Base-by-base conservation (phyloP, 148 eudicot genomes). In the Chenopodium suecicum region DNA sequence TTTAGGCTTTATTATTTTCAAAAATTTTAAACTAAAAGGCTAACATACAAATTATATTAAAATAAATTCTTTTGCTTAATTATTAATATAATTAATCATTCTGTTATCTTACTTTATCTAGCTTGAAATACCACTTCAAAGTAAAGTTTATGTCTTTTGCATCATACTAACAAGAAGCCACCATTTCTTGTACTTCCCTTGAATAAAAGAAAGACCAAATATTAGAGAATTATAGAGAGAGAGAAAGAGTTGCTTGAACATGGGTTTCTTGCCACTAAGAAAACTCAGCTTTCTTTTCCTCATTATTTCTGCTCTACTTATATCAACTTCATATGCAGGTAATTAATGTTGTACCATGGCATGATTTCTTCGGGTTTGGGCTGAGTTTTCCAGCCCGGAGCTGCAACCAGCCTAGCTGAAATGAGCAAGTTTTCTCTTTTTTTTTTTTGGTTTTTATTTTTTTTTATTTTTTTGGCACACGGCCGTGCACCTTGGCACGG, bases 241-340 rank as follows among this genome's bases (percentile, higher is more conserved):
- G 10, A 74, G 82, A 82, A 8, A 20, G 27, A 31, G n/a, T 77
- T 32, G 34, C 14, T 32, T 78, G 83, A 85, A 85, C 74, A 91
- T 91, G 93, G 91, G 81, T 37, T 73, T 80, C 75, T 80, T 81
- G 82, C 73, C 77, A 74, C 70, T 79, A 80, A 94, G 78, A 83
- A 89, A 87, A 63, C 78, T 83, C 31, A 65, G 63, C 80, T 77
- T 94, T 60, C 78, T 92, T 78, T 84, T 88, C 67, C 88, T 94
- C 84, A 66, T 90, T 83, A 75, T 94, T 78, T 86, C 85, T 48
- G 85, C 90, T 65, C 82, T 89, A 66, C 62, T 91, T 84, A 31
- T 90, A 56, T 76, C 91, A 68, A 84, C 90, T 85, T 89, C 92
- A 54, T 75, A 20, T 85, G 95, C 97, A 89, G 98, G 98, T 92